A percentile compares a stretch with the other conserved stretches of the same genome.
phyloP scores from a whole-genome alignment of 257 asterid genomes.

The Primulina tabacum region DNA sequence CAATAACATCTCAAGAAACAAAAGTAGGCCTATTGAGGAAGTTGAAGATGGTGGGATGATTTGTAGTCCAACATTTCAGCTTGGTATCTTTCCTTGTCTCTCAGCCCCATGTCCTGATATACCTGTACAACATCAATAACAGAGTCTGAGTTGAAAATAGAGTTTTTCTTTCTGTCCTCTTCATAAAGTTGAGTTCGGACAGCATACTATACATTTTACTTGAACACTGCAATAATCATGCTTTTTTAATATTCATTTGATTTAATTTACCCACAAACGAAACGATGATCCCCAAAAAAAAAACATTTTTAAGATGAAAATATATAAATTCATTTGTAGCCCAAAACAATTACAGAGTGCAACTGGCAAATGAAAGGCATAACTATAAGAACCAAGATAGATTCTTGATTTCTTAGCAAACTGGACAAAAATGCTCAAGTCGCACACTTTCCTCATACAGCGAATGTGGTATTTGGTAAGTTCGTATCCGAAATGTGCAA shows the following conservation, averaged over 20 bases:
- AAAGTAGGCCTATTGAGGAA: slow-evolving; percentile 16
- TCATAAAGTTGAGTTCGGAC: neutral
- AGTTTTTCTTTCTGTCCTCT: too few relatives aligned
- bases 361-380: neutral
- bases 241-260: too few relatives aligned
- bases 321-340: neutral
- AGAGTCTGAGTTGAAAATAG: neutral
- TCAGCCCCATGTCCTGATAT: slow-evolving; percentile 78
- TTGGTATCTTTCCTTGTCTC: slow-evolving; percentile 82
- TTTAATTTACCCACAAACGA: neutral
- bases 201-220: too few relatives aligned
- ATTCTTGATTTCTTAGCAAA: neutral
- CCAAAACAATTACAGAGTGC: neutral
- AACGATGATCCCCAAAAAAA: neutral
- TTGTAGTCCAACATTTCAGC: slow-evolving; percentile 79
- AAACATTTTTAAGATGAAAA: neutral
- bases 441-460: neutral
- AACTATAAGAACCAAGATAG: neutral
- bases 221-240: too few relatives aligned
- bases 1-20: slow-evolving; percentile 14
- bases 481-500: neutral
- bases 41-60: slow-evolving; percentile 42
- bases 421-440: neutral
- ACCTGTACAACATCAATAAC: slow-evolving; percentile 48
- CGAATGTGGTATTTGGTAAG: neutral